Conservation (phyloP, 108 stramenopile species). For the Hondaea fermentalgiana region DNA sequence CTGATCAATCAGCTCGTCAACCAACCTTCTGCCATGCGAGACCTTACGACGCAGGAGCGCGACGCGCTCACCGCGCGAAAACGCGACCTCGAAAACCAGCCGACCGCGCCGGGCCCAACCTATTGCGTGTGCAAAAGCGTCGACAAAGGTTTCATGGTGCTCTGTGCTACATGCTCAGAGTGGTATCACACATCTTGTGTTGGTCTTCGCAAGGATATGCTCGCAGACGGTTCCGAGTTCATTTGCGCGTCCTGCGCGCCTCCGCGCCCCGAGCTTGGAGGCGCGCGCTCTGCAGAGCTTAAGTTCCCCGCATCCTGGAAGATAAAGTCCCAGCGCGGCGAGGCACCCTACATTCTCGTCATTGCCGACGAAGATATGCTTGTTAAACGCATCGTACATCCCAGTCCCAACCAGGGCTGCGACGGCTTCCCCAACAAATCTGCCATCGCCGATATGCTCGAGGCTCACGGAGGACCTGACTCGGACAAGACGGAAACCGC, state of each 20-base stretch:
- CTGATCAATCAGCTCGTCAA: background rate
- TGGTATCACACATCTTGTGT: background rate
- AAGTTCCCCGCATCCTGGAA: background rate
- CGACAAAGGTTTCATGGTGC: background rate
- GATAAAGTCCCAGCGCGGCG: slow-evolving; percentile 3
- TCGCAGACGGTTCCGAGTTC: background rate
- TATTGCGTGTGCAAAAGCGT: background rate
- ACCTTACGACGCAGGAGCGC: background rate
- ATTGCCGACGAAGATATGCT: background rate
- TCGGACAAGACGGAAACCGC: background rate
- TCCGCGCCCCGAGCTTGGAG: background rate
- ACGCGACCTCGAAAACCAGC: background rate
- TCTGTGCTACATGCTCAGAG: background rate
- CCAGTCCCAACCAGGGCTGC: background rate
- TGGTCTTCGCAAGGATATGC: background rate
- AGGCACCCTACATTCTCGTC: background rate
- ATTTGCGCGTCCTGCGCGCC: background rate
- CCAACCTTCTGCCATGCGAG: background rate
- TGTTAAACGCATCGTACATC: background rate
- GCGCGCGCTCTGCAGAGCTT: background rate
- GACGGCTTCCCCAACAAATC: background rate
- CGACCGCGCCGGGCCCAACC: background rate
- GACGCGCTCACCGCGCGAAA: background rate
- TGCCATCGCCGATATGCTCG: background rate
- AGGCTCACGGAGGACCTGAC: background rate